phyloP scores from a whole-genome alignment of 2,329 filamentous ascomycete species.

The Aureobasidium musti region DNA sequence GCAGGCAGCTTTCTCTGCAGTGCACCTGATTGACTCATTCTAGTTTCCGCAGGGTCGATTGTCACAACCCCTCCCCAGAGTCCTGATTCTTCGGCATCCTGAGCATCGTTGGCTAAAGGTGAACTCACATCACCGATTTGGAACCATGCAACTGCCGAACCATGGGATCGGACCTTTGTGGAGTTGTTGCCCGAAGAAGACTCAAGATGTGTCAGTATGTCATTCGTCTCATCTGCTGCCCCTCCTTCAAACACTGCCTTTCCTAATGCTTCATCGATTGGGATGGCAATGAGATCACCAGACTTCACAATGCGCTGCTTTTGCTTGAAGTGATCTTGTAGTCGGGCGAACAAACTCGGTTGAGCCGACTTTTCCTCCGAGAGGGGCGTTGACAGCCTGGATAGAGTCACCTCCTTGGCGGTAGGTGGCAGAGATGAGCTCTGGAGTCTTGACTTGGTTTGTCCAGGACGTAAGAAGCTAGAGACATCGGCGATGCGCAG shows the following conservation, averaged over 20 bases:
- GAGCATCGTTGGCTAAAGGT: constrained; percentile 50
- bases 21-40: constrained; percentile 88
- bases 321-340: constrained; percentile 86
- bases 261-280: constrained; percentile 83
- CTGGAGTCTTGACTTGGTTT: constrained; percentile 32
- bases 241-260: constrained; percentile 75
- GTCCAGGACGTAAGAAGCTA: constrained; percentile 46
- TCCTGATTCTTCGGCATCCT: constrained; percentile 62
- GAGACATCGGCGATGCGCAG: constrained; percentile 51
- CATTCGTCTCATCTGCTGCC: constrained; percentile 68
- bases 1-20: constrained; percentile 79
- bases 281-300: constrained; percentile 85
- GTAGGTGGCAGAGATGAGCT: constrained; percentile 57
- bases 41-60: constrained; percentile 82
- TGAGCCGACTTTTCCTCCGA: constrained; percentile 85
- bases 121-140: constrained; percentile 72
- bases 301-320: constrained; percentile 79
- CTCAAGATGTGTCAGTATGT: constrained; percentile 24
- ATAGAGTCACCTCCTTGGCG: constrained; percentile 78
- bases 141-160: constrained; percentile 76
- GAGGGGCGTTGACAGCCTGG: constrained; percentile 85
- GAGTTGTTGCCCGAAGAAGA: constrained; percentile 40
- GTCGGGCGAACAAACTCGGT: constrained; percentile 77
- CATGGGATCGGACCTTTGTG: constrained; percentile 39
- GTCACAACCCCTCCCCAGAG: constrained; percentile 84